phyloP scores from a whole-genome alignment of 345 rosid genomes.

The Chamaenerion angustifolium region DNA sequence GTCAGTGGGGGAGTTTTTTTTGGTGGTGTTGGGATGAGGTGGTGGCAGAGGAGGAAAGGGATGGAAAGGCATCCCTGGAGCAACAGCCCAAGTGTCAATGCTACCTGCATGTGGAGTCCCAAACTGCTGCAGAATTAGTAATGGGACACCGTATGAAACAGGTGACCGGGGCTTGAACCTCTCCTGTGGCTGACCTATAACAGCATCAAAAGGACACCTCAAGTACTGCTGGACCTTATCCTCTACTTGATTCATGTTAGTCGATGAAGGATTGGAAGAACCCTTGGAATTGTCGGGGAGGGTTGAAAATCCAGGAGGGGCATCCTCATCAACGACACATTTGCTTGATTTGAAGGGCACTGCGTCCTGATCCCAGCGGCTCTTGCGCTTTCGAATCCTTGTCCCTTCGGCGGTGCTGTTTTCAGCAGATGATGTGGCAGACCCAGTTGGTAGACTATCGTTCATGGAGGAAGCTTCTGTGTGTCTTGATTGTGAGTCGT shows the following conservation, averaged over 20 bases:
- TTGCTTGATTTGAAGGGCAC: slow-evolving; percentile 13
- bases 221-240: slow-evolving; percentile 9
- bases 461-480: slow-evolving; percentile 20
- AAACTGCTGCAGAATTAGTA: slow-evolving; percentile 43
- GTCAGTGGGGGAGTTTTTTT: slow-evolving; percentile 15
- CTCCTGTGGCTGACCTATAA: slow-evolving; percentile 35
- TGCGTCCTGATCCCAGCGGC: slow-evolving; percentile 94
- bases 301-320: slow-evolving; percentile 85
- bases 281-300: slow-evolving; percentile 14
- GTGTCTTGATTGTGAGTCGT: slow-evolving; percentile 35
- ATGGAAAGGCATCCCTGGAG: slow-evolving; percentile 75
- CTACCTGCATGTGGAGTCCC: slow-evolving; percentile 40
- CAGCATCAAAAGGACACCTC: slow-evolving; percentile 21
- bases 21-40: slow-evolving; percentile 30
- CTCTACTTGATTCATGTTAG: slow-evolving; percentile 13
- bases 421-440: slow-evolving; percentile 22
- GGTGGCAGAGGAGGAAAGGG: slow-evolving; percentile 90
- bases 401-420: slow-evolving; percentile 19
- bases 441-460: slow-evolving; percentile 15
- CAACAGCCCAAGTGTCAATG: slow-evolving; percentile 44
- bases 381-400: slow-evolving; percentile 74
- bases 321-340: slow-evolving; percentile 35
- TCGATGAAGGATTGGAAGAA: slow-evolving; percentile 24
- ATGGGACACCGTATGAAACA: slow-evolving; percentile 80
- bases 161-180: slow-evolving; percentile 50